Base-by-base conservation (phyloP, 192 early-diverging fungal species). In the Mortierella alpina region DNA sequence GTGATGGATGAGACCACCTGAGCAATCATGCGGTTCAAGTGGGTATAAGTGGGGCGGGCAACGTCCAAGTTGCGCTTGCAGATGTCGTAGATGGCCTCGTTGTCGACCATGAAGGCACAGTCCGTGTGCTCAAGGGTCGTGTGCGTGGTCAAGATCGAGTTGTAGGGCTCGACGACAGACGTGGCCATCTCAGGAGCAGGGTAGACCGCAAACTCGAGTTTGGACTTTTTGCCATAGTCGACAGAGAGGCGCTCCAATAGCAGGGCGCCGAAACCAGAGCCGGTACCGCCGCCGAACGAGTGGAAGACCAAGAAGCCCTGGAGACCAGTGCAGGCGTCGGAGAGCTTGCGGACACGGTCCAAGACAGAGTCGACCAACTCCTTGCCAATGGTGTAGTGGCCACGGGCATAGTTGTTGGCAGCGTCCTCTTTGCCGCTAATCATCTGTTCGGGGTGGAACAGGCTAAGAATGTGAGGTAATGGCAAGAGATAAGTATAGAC, bases 181-280 rank as follows among this genome's bases (percentile, higher is more conserved):
- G 96, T 99, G 73, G 97, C 94, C 59, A 99, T 93, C 85, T 95
- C 96, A 62, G 97, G 97, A 49, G 97, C 97, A 14, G 97, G 97
- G 91, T 99, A 99, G 47, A 99, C 96, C 6, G 96, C 97, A 89
- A 98, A 99, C 90, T 99, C 97, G 78, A 99, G 93, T 93, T 99
- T 99, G 85, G 96, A 98, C 93, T 99, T 99, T 87, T 99, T 99
- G 85, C 98, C 97, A 87, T 99, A 99, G 90, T 99, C 98, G 64
- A 98, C 97, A 17, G 97, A 99, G 57, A 99, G 90, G 83, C 98
- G 97, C 88, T 99, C 98, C 49, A 99, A 86, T 49, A 99, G 91
- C 75, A 99, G 90, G 40, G 98, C 96, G 81, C 98, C 98, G 83
- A 99, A 99, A 75, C 98, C 98, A 58, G 98, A 99, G 63, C 98